Base-by-base conservation (phyloP, 1,284 basidiomycete genomes). In the Sphaerobolus stellatus region DNA sequence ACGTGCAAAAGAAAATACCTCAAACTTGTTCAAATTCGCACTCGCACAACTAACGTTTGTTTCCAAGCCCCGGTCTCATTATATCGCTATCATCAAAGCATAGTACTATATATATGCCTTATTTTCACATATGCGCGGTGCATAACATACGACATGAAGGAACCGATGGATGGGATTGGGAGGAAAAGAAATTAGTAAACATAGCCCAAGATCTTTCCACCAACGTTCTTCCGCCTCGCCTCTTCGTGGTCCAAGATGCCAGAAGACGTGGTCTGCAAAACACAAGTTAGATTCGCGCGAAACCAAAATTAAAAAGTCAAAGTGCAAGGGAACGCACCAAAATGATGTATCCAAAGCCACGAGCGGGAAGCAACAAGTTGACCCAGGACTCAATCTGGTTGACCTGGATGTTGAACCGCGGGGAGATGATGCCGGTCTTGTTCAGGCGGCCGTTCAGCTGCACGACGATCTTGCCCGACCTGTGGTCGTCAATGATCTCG, bases 201-300 rank as follows among this genome's bases (percentile, higher is more conserved):
- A 69, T 91, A 92, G 62, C 90, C 90, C 57, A 92, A 74, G 58
- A 92, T 79, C 78, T 95, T 95, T 61, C 93, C 92, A 75, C 92
- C 94, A 58, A 94, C 88, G 78, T 98, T 96, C 82, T 98, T 99
- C 71, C 95, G 88, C 79, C 96, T 88, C 55, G 97, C 97, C 82
- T 99, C 96, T 75, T 98, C 94, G 76, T 99, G 97, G 79, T 99
- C 96, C 73, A 99, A 86, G 77, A 99, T 99, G 67, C 97, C 97
- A 50, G 94, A 92, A 46, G 94, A 98, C 57, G 97, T 99, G 66
- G 97, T 96, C 90, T 92, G 58, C 5, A 36, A 25, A n/a, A 33
- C 11, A 52, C 40, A 29, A 36, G 31, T 27, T 50, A 45, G 44
- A 44, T 41, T 29, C 40, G 50, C 48, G 48, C 36, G 38, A 55